Conservation (phyloP, 2,329 filamentous ascomycete species). For the Pseudodiploospora longispora region DNA sequence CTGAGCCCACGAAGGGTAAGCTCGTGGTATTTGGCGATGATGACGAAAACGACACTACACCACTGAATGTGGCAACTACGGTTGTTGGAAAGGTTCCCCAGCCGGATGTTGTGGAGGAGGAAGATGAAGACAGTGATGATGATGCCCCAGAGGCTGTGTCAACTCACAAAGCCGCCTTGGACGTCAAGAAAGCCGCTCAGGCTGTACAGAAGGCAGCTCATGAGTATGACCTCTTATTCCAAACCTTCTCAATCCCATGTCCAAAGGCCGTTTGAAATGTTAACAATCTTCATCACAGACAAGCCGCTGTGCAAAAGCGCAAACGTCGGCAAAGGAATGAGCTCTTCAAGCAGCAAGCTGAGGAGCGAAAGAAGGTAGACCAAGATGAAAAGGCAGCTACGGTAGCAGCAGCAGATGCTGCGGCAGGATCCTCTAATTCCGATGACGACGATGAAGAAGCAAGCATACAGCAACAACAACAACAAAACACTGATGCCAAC, state of each 20-base stretch:
- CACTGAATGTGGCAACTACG: not conserved
- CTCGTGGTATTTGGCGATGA: conserved; percentile 29
- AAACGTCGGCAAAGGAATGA: conserved; percentile 49
- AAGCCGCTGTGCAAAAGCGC: conserved; percentile 42
- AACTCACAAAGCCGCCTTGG: conserved; percentile 38
- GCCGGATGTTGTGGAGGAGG: conserved; percentile 25
- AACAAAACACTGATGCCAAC: not conserved
- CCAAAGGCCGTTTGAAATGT: too few species aligned
- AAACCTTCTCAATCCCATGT: not conserved
- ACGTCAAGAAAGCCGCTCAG: conserved; percentile 37
- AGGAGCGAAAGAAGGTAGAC: conserved; percentile 34
- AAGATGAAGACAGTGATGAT: conserved; percentile 40
- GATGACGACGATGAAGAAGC: conserved; percentile 9
- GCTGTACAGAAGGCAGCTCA: conserved; percentile 41
- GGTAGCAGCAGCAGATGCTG: conserved; percentile 9
- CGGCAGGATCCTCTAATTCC: conserved; percentile 7
- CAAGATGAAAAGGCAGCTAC: conserved; percentile 17
- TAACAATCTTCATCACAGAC: conserved; percentile 23
- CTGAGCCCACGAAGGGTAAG: conserved; percentile 14
- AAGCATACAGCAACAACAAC: not conserved
- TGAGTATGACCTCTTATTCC: conserved; percentile 32
- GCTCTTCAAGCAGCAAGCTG: conserved; percentile 47
- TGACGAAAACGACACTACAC: conserved; percentile 16
- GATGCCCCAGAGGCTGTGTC: conserved; percentile 54
- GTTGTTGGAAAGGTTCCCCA: conserved; percentile 9